Percentiles rank a stretch among this genome's conserved stretches.
Conservation (phyloP, 352 stramenopile genomes). For the Pythium brassicae region DNA sequence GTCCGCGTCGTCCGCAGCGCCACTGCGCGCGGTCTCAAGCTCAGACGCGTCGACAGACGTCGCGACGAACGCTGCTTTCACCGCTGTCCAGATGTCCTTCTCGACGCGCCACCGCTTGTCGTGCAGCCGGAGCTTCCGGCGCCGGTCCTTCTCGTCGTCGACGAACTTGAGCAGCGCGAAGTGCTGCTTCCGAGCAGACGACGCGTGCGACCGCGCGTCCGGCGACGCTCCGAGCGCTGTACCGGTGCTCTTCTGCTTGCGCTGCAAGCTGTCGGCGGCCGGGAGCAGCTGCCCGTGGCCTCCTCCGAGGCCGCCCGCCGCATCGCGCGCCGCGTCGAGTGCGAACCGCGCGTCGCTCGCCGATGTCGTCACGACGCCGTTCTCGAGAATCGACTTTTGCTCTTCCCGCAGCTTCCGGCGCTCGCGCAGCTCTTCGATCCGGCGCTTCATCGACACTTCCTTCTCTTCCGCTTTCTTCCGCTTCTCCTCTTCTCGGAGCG, state of each 20-base stretch:
- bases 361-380: slow-evolving; percentile 58
- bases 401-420: slow-evolving; percentile 65
- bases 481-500: slow-evolving; percentile 66
- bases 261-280: slow-evolving; percentile 1
- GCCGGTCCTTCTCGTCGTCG: slow-evolving; percentile 55
- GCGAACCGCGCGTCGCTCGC: slow-evolving; percentile 19
- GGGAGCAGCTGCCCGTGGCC: not conserved
- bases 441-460: slow-evolving; percentile 65
- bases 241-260: slow-evolving; percentile 12
- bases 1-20: not conserved
- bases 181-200: slow-evolving; percentile 39
- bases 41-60: not conserved
- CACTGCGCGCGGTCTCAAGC: not conserved
- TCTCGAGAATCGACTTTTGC: slow-evolving; percentile 67
- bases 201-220: slow-evolving; percentile 7
- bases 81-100: slow-evolving; percentile 42
- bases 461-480: slow-evolving; percentile 69
- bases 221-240: slow-evolving; percentile 2
- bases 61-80: slow-evolving; percentile 36
- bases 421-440: slow-evolving; percentile 63
- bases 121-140: slow-evolving; percentile 50
- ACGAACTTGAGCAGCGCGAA: slow-evolving; percentile 66
- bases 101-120: slow-evolving; percentile 51
- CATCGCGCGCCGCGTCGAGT: slow-evolving; percentile 8
- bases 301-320: not conserved